A percentile compares a stretch with the other conserved stretches of the same genome.
Conservation (phyloP, 768 basidiomycete genomes). For the Rhizopogon rudus region DNA sequence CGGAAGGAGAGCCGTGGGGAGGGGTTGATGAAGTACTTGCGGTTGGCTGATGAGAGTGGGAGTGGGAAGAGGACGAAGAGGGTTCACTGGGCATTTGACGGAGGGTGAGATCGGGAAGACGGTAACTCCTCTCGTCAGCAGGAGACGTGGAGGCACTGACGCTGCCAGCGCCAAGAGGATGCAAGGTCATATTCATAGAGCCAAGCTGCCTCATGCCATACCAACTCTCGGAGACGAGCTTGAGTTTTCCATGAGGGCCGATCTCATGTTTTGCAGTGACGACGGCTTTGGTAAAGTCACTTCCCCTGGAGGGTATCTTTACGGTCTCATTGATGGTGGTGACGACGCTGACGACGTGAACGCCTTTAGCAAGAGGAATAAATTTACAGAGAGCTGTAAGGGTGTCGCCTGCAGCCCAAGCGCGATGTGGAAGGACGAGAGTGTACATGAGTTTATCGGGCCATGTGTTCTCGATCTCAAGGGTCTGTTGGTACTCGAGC, state of each 20-base stretch:
- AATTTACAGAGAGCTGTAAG: slow-evolving; percentile 83
- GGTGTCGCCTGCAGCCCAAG: slow-evolving; percentile 88
- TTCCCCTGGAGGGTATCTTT: slow-evolving; percentile 51
- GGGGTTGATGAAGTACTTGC: background rate
- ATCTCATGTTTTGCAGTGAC: slow-evolving; percentile 67
- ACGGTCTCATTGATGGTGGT: slow-evolving; percentile 74
- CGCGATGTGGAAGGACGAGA: slow-evolving; percentile 91
- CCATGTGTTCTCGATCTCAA: slow-evolving; percentile 97
- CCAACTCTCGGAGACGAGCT: slow-evolving; percentile 22
- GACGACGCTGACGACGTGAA: slow-evolving; percentile 58
- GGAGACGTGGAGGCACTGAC: slow-evolving; percentile 8
- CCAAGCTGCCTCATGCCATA: background rate
- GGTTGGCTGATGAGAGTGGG: background rate
- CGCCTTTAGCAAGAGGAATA: slow-evolving; percentile 82
- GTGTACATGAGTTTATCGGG: slow-evolving; percentile 96
- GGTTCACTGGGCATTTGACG: slow-evolving; percentile 11
- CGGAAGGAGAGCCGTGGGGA: background rate
- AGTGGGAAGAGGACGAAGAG: slow-evolving; percentile 11
- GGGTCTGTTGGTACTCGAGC: slow-evolving; percentile 91
- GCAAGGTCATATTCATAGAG: background rate
- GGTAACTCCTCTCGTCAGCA: slow-evolving; percentile 13
- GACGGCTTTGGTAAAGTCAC: slow-evolving; percentile 57
- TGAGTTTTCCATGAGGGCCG: slow-evolving; percentile 45
- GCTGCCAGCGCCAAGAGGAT: background rate
- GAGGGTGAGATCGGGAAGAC: slow-evolving; percentile 13